phyloP scores from a whole-genome alignment of 176 grass and related monocot genomes.

The Elymus sibiricus region DNA sequence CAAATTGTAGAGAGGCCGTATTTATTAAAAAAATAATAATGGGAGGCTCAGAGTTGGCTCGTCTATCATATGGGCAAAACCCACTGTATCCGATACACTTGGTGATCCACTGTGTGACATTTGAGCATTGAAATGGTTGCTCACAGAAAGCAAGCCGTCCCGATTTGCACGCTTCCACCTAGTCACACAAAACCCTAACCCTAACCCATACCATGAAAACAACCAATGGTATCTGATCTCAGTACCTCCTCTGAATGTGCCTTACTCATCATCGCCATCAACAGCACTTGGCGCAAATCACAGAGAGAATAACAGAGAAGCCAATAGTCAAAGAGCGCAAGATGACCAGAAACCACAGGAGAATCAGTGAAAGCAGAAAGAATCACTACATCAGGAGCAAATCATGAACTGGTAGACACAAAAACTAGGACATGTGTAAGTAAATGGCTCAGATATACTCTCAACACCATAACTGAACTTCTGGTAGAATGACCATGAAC shows the following conservation, averaged over 20 bases:
- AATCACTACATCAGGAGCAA: neutral
- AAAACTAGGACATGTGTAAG: neutral
- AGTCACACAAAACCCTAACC: neutral
- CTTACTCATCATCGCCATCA: neutral
- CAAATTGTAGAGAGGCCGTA: too few relatives aligned
- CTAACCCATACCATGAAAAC: neutral
- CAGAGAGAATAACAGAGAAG: neutral
- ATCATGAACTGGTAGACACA: neutral
- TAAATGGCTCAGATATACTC: neutral
- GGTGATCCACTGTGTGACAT: neutral
- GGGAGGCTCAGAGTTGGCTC: too few relatives aligned
- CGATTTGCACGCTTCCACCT: neutral
- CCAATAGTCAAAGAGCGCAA: too few relatives aligned
- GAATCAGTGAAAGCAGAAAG: neutral
- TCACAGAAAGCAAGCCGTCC: neutral
- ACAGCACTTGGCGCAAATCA: neutral
- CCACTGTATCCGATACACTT: neutral
- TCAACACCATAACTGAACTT: neutral
- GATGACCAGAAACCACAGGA: neutral
- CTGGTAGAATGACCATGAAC: neutral
- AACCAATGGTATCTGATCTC: neutral
- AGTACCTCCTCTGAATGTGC: neutral
- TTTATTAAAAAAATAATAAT: too few relatives aligned
- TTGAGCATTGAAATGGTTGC: neutral
- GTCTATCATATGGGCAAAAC: too few relatives aligned